A percentile compares a stretch with the other conserved stretches of the same genome.
These are phyloP conservation scores for Wallemia mellicola DNA, from an alignment of 1,284 basidiomycete species.

Conservation along the genomic window DNA sequence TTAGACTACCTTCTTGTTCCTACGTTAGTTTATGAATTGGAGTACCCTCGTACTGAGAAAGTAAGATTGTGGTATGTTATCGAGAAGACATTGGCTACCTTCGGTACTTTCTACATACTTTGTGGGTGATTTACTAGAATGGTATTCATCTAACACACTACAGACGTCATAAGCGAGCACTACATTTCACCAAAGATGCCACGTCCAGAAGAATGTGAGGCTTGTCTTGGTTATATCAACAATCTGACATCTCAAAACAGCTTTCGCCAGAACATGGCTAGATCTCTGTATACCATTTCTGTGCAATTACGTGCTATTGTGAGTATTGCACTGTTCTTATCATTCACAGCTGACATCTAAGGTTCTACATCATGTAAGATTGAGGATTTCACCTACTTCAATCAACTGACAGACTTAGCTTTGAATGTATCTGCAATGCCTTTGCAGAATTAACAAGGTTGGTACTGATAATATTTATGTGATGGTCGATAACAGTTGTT, in stretches of 20 bases:
- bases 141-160: not conserved
- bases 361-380: constrained; percentile 62
- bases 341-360: constrained; percentile 4
- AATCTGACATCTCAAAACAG: constrained; percentile 11
- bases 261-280: constrained; percentile 42
- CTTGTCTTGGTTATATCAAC: not conserved
- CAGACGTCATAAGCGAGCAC: constrained; percentile 50
- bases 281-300: constrained; percentile 84
- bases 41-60: constrained; percentile 63
- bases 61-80: constrained; percentile 73
- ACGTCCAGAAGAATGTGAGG: constrained; percentile 3
- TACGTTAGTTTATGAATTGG: constrained; percentile 80
- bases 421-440: constrained; percentile 79
- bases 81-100: constrained; percentile 79
- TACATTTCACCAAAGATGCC: constrained; percentile 29
- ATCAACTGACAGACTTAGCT: too few species aligned
- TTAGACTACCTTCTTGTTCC: constrained; percentile 66
- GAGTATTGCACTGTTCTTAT: constrained; percentile 3
- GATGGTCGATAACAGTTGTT: too few species aligned
- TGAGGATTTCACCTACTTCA: too few species aligned
- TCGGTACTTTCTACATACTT: constrained; percentile 77
- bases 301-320: constrained; percentile 21
- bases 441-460: constrained; percentile 52
- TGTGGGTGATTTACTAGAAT: constrained; percentile 20
- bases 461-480: too few species aligned